A percentile compares a stretch with the other conserved stretches of the same genome.
These are phyloP conservation scores for Eragrostis nindensis DNA, from an alignment of 176 grass and related monocot species.

Conservation along the genomic window DNA sequence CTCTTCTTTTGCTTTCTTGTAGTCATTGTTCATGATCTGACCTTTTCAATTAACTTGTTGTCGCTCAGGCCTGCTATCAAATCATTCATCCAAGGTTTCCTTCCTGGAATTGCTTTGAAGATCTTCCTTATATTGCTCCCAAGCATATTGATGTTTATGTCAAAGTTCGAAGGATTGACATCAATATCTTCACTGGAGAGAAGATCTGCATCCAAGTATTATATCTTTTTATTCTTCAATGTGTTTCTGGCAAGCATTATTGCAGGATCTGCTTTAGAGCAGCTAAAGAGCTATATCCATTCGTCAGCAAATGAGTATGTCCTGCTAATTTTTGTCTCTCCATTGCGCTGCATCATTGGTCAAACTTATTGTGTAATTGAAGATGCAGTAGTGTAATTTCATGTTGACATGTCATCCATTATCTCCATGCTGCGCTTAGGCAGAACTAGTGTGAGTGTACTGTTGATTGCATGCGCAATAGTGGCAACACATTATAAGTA, in stretches of 20 bases:
- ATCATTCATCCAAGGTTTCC: slow-evolving; percentile 98
- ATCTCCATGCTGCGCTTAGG: slow-evolving; percentile 12
- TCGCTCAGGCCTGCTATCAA: slow-evolving; percentile 58
- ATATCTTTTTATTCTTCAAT: slow-evolving; percentile 89
- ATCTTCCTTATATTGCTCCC: slow-evolving; percentile 97
- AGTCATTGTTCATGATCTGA: slow-evolving; percentile 30
- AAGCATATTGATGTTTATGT: slow-evolving; percentile 98
- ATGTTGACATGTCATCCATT: slow-evolving; percentile 14
- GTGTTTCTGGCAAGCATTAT: slow-evolving; percentile 88
- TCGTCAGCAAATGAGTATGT: slow-evolving; percentile 92
- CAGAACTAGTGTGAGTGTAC: slow-evolving; percentile 3
- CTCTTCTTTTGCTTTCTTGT: slow-evolving; percentile 18
- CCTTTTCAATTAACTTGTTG: slow-evolving; percentile 28
- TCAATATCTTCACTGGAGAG: slow-evolving; percentile 85
- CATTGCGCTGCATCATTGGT: background rate
- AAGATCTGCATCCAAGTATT: slow-evolving; percentile 88
- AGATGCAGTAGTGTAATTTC: background rate
- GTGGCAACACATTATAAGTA: slow-evolving; percentile 13
- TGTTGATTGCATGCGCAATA: background rate
- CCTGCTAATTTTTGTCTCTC: slow-evolving; percentile 27
- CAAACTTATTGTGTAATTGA: slow-evolving; percentile 5
- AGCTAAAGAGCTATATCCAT: slow-evolving; percentile 76
- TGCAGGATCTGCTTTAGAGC: slow-evolving; percentile 82
- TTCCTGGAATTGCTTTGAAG: slow-evolving; percentile 97
- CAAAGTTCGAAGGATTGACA: slow-evolving; percentile 87